Evolutionary conservation across 805 yeast species (phyloP), one percentile per base, ranked within the genome.

Genomic region (Suhomyces sp.): DNA sequence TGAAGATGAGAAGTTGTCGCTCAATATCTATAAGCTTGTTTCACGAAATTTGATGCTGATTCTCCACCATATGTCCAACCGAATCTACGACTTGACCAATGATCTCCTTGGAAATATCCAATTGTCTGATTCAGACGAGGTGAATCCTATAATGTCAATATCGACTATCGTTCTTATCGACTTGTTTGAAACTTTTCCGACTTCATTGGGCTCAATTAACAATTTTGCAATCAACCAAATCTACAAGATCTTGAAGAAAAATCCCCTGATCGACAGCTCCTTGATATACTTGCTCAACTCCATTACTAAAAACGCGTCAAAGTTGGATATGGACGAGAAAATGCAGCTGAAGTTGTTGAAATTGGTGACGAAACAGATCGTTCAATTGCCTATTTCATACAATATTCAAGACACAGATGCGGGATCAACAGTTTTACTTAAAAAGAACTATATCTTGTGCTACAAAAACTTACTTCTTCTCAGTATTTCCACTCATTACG

Each of bases 281-380:
- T 55, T 74, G 51, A 60, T 69, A 9, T 73, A 58, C 51, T 60
- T 75, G 19, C 59, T 74, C 31, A 60, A 64, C 46, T 55, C 64
- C 2, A 59, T 74, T 13, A 61, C 72, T 15, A 68, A 68, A 48
- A 66, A 65, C 46, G 70, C 78, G 17, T 63, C 72, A 19, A 69
- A 66, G 51, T 53, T 64, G 4, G 79, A 75, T 49, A 56, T 74
- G 8, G 77, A 75, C 55, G 79, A 74, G 21, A 75, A 74, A 54
- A 52, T 67, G 3, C 73, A 66, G 51, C 62, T 67, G 7, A 75
- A 73, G 53, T 58, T 73, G 51, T 46, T 65, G 44, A 73, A 73
- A 47, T 50, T 75, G 13, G 57, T 65, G 7, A 56, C 61, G 37
- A 75, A 73, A 46, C 59, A 62, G 24, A 60, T 75, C 25, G 46